These are phyloP conservation scores for Penicillium thymicola DNA, from an alignment of 2,329 filamentous ascomycete genomes.

Conservation along the genomic window DNA sequence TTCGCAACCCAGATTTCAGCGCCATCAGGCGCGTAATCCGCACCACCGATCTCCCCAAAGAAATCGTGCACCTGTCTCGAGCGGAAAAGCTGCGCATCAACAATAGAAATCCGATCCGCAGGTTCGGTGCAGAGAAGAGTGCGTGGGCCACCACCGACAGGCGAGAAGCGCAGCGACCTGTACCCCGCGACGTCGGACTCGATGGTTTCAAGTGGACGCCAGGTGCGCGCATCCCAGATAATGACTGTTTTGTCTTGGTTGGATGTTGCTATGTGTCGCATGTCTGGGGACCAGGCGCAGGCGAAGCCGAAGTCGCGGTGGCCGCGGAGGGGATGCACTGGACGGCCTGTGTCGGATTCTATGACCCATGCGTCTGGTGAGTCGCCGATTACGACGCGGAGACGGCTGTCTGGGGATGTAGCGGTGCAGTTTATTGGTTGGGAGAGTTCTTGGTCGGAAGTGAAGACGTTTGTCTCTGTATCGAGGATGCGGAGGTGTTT, in stretches of 20 bases:
- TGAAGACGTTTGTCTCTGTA: slow-evolving; percentile 45
- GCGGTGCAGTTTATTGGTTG: slow-evolving; percentile 46
- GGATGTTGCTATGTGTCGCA: slow-evolving; percentile 47
- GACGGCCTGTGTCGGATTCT: slow-evolving; percentile 43
- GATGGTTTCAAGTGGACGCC: slow-evolving; percentile 39
- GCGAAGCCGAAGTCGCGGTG: slow-evolving; percentile 47
- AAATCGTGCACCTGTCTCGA: slow-evolving; percentile 45
- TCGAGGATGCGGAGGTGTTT: slow-evolving; percentile 54
- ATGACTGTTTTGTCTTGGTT: slow-evolving; percentile 48
- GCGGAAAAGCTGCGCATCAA: slow-evolving; percentile 44
- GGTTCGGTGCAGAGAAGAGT: slow-evolving; percentile 44
- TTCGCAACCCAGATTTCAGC: slow-evolving; percentile 44
- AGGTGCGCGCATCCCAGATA: slow-evolving; percentile 46
- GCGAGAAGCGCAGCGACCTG: slow-evolving; percentile 44
- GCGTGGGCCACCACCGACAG: slow-evolving; percentile 43
- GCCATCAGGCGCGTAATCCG: slow-evolving; percentile 43
- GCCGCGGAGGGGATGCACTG: slow-evolving; percentile 37
- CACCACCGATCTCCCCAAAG: slow-evolving; percentile 46
- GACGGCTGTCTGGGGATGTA: slow-evolving; percentile 43
- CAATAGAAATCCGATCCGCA: slow-evolving; percentile 44
- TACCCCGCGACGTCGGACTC: slow-evolving; percentile 46
- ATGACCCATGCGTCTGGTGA: slow-evolving; percentile 42
- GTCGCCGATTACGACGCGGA: slow-evolving; percentile 46
- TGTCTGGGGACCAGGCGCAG: slow-evolving; percentile 47
- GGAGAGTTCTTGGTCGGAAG: slow-evolving; percentile 36